Evolutionary conservation across 2,329 filamentous ascomycete genomes (phyloP), one percentile per base, ranked within the genome.

Genomic region (Trichoderma gracile): DNA sequence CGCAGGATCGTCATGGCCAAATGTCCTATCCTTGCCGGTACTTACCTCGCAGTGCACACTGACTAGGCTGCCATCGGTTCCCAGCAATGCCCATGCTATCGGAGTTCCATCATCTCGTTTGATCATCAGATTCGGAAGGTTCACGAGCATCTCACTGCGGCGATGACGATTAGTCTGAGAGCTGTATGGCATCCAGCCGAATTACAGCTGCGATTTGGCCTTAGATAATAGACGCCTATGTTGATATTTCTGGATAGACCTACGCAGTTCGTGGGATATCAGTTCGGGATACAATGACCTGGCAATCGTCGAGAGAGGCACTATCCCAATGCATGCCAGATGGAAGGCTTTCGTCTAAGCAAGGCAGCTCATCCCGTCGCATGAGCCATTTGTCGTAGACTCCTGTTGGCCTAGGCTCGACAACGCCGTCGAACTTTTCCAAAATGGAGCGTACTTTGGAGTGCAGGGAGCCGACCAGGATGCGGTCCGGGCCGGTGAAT

Each of bases 61-160:
- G 12, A 81, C 83, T 17, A 89, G 72, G n/a, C 84, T 86, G 0
- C 82, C 87, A 70, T 90, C 88, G 2, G 83, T 76, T 0, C 85
- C 80, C 5, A 86, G 71, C 57, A 91, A 89, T 0, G 82, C 84
- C 89, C 89, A 92, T 0, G 87, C 85, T 5, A 91, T 76, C 0
- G 83, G 80, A 1, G 76, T 81, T 1, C 78, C 80, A 19, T 82
- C 78, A 1, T 74, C 70, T 0, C 78, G 71, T 59, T 81, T 80
- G 21, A 87, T 74, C 1, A 79, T 77, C 43, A 79, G 72, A 66
- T 78, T 84, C 2, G 82, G 82, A 47, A 83, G 76, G 23, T 73
- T 71, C 65, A 76, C 69, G 27, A 84, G 72, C 14, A 76, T 82
- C 10, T 78, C 73, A 67, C 79, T 82, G 40, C 8, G 23, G 17